Conservation (phyloP, 768 basidiomycete genomes). For the Rhizopogon rudus region DNA sequence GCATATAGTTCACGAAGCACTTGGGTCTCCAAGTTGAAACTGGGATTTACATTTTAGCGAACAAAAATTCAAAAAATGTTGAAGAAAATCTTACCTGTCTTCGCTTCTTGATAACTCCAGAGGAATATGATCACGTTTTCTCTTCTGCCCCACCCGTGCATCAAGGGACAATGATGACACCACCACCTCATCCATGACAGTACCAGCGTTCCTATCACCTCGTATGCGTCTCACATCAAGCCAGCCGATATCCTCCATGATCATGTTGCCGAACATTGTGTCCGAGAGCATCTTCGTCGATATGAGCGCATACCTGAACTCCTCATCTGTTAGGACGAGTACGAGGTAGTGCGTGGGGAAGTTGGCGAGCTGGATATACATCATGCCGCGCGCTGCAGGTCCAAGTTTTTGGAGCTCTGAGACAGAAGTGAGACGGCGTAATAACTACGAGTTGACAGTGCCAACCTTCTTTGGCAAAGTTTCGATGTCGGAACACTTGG, state of each 20-base stretch:
- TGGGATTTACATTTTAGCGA: constrained; percentile 5
- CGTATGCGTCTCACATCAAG: constrained; percentile 67
- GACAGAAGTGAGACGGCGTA: not conserved
- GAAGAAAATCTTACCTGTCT: constrained; percentile 19
- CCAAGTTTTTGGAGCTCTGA: constrained; percentile 73
- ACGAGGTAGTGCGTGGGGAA: constrained; percentile 84
- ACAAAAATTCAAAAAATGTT: not conserved
- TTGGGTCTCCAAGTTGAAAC: constrained; percentile 68
- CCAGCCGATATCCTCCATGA: constrained; percentile 78
- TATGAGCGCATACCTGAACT: constrained; percentile 80
- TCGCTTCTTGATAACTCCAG: constrained; percentile 14
- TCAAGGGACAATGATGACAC: constrained; percentile 14
- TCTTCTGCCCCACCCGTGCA: constrained; percentile 20
- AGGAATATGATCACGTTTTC: constrained; percentile 20
- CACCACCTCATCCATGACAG: constrained; percentile 7
- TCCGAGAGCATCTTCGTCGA: constrained; percentile 52
- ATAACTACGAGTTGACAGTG: not conserved
- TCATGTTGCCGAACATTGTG: constrained; percentile 52
- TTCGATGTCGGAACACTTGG: constrained; percentile 62
- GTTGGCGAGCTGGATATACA: constrained; percentile 75
- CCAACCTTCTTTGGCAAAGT: constrained; percentile 62
- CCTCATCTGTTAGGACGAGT: constrained; percentile 71
- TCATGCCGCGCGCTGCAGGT: constrained; percentile 47
- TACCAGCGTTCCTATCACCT: constrained; percentile 30
- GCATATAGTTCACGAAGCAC: constrained; percentile 75